Conservation (phyloP, 768 basidiomycete genomes). For the Lentinus tigrinus region DNA sequence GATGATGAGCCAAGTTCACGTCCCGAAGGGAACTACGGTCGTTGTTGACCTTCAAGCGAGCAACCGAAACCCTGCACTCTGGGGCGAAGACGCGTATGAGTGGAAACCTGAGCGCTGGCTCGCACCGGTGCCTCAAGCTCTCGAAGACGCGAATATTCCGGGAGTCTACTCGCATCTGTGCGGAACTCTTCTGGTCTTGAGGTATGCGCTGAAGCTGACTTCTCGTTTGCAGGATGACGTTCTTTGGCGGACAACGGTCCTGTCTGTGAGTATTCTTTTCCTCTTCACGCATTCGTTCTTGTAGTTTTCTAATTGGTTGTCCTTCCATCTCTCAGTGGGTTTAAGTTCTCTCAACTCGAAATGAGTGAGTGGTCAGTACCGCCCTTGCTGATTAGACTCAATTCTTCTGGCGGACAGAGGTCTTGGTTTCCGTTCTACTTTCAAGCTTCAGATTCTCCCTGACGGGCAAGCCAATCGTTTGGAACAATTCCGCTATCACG, state of each 20-base stretch:
- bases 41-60: conserved; percentile 15
- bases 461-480: background rate
- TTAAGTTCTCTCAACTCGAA: conserved; percentile 42
- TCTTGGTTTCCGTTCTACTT: background rate
- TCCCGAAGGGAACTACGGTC: conserved; percentile 25
- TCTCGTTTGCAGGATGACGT: conserved; percentile 10
- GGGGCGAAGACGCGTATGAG: conserved; percentile 21
- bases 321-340: conserved; percentile 35
- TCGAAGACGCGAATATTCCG: conserved; percentile 1
- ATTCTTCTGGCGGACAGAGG: background rate
- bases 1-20: conserved; percentile 22
- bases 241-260: conserved; percentile 29
- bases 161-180: conserved; percentile 3
- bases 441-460: background rate
- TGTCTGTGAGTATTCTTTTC: conserved; percentile 28
- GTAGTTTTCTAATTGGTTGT: conserved; percentile 32
- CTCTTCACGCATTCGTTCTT: conserved; percentile 20
- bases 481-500: background rate
- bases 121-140: background rate
- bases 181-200: background rate
- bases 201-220: background rate
- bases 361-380: conserved; percentile 32
- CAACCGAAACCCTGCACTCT: conserved; percentile 20
- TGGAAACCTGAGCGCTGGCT: conserved; percentile 21
- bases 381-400: background rate